These are phyloP conservation scores for Calonectria honghensis DNA, from an alignment of 2,329 filamentous ascomycete genomes.

Conservation along the genomic window DNA sequence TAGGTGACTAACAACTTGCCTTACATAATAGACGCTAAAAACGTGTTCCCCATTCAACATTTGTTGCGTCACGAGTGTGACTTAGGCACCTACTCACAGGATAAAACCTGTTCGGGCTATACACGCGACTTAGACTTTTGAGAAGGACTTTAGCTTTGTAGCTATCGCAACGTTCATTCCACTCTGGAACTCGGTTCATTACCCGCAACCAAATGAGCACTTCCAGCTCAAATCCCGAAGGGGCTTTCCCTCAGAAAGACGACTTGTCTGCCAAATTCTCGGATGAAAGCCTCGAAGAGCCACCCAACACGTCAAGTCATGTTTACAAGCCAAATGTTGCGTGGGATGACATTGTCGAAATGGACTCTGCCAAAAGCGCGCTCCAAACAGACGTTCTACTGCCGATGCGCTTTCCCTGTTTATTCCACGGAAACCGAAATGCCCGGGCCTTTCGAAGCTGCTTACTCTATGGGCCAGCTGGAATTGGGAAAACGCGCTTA, in stretches of 20 bases:
- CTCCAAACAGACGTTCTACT: constrained; percentile 36
- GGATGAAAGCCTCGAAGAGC: background rate
- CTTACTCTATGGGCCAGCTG: constrained; percentile 33
- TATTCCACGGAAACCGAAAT: constrained; percentile 30
- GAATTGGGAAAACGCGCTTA: constrained; percentile 36
- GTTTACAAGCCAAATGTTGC: constrained; percentile 33
- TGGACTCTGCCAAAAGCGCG: constrained; percentile 31
- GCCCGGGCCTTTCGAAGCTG: constrained; percentile 4
- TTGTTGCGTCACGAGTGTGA: background rate
- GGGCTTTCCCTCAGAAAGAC: background rate
- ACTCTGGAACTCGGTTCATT: background rate
- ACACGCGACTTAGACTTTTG: background rate
- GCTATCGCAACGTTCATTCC: background rate
- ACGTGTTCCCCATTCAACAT: background rate
- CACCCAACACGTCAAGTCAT: background rate
- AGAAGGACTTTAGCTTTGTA: background rate
- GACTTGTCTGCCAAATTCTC: background rate
- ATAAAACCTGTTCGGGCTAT: background rate
- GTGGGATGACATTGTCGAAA: constrained; percentile 34
- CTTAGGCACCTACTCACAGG: background rate
- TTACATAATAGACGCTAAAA: constrained; percentile 1
- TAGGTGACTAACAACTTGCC: background rate
- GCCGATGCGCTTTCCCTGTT: constrained; percentile 32
- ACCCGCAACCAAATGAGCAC: background rate
- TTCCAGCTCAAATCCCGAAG: background rate